Evolutionary conservation across 768 basidiomycete species (phyloP), one percentile per base, ranked within the genome.

Genomic region (Sporobolomyces roseus): DNA sequence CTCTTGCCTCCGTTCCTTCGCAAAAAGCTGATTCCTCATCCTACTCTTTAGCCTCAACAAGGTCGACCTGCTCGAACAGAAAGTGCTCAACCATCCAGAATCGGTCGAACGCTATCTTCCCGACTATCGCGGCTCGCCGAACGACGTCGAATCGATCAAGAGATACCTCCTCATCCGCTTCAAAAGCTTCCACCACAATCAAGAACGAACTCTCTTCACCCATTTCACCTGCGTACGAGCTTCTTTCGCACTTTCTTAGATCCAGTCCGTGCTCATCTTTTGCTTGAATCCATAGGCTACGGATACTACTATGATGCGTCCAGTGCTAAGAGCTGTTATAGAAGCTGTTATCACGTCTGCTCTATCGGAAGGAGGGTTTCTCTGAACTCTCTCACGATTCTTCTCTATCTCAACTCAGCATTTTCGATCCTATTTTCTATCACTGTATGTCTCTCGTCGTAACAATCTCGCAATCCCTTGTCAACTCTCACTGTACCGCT

Each of bases 31-130:
- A 33, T 23, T n/a, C n/a, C n/a, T n/a, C n/a, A n/a, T 6, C 46
- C 19, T 10, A 9, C n/a, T 8, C 12, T 32, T 10, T 38, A 68
- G 53, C 61, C 60, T 66, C 29, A 59, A 62, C 63, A 69, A 67
- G 59, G 92, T 94, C 77, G 93, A 98, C 80, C 81, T 94, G 48
- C 94, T 94, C 78, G 58, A 60, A 32, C 3, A 13, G 14, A 60
- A 60, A 27, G 90, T 92, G 78, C 94, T 94, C 77, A 83, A 94
- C 2, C 88, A 87, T 0, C 81, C 84, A 51, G 91, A 89, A 38
- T 89, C 89, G 9, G 81, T 96, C 45, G 84, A 81, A 19, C 80
- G 89, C 77, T 94, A 89, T 81, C 92, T 96, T 85, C 90, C 91
- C 14, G 92, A 94, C 75, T 96, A 86, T 81, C 79, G 76, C 6